Evolutionary conservation across 495 filamentous ascomycete genomes (phyloP), one percentile per base, ranked within the genome.

Genomic region (Viridothelium virens): DNA sequence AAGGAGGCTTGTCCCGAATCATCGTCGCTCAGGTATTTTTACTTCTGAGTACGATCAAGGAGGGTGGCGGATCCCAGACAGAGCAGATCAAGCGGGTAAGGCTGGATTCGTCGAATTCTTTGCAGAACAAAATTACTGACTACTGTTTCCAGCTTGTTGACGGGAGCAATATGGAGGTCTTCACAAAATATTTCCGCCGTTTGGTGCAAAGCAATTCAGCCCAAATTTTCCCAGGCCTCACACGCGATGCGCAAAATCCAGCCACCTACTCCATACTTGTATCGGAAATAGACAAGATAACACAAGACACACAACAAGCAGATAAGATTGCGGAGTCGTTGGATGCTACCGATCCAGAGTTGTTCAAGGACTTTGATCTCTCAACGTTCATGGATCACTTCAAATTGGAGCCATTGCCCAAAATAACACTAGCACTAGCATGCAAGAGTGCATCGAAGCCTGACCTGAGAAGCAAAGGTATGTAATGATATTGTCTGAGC

Each of bases 161-260:
- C 83, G 91, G 91, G 68, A 86, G 94, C 92, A 91, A 91, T 74
- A 96, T 96, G 92, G 92, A 96, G 80, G 91, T 94, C 70, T 96
- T 89, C 77, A 84, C 87, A 44, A 95, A 89, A 79, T 96, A 92
- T 77, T 95, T 96, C 77, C 86, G 89, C 74, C 90, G 92, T 74
- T 82, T 96, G 72, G 83, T 97, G 64, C 87, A 85, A 75, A 84
- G 84, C 73, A 96, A 95, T 83, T 88, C 91, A 67, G 80, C 86
- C 62, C 88, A 91, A 69, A 92, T 97, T 63, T 97, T 96, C 73
- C 86, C 90, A 6, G 83, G 86, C 44, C 76, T 85, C 46, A 89
- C 83, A 71, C 83, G 91, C 74, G 38, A 63, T 33, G 50, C 63
- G 10, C 38, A 50, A 36, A 84, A 89, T 63, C 89, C 87, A 79